These are phyloP conservation scores for Dioscorea dumetorum DNA, from an alignment of 106 monocot species.

Conservation along the genomic window DNA sequence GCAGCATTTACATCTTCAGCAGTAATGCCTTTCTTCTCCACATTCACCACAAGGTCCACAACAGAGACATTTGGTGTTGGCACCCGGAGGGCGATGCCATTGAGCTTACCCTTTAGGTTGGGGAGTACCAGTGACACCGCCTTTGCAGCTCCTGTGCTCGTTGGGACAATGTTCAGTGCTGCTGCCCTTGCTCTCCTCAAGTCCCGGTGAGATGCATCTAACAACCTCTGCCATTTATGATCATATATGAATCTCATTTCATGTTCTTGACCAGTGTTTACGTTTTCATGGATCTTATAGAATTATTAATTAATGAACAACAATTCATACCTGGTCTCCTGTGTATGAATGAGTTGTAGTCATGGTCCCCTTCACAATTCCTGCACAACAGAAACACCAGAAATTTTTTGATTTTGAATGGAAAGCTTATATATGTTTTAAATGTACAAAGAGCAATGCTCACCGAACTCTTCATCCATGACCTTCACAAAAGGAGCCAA, in stretches of 20 bases:
- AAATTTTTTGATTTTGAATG: not conserved
- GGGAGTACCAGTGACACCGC: slow-evolving; percentile 94
- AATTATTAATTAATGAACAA: not conserved
- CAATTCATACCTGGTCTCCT: slow-evolving; percentile 67
- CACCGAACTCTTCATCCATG: slow-evolving; percentile 91
- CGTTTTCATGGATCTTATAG: too few relatives aligned
- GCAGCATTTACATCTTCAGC: slow-evolving; percentile 89
- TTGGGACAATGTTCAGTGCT: slow-evolving; percentile 94
- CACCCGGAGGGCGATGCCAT: slow-evolving; percentile 93
- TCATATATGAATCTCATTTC: too few relatives aligned
- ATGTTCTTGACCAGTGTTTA: too few relatives aligned
- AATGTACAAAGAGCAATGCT: not conserved
- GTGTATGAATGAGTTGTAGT: slow-evolving; percentile 99
- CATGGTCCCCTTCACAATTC: slow-evolving; percentile 99
- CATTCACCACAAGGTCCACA: slow-evolving; percentile 93
- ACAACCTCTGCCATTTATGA: slow-evolving; percentile 48
- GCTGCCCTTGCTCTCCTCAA: slow-evolving; percentile 86
- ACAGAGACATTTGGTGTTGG: slow-evolving; percentile 97
- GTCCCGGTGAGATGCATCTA: slow-evolving; percentile 97
- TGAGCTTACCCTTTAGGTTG: slow-evolving; percentile 93
- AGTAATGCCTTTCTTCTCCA: slow-evolving; percentile 80
- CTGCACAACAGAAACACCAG: slow-evolving; percentile 19
- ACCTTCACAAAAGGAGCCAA: slow-evolving; percentile 96
- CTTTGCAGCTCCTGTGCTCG: slow-evolving; percentile 97
- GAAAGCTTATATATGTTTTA: not conserved